These are phyloP conservation scores for Planoprotostelium fungivorum DNA, from an alignment of 78 protist species.

Conservation along the genomic window DNA sequence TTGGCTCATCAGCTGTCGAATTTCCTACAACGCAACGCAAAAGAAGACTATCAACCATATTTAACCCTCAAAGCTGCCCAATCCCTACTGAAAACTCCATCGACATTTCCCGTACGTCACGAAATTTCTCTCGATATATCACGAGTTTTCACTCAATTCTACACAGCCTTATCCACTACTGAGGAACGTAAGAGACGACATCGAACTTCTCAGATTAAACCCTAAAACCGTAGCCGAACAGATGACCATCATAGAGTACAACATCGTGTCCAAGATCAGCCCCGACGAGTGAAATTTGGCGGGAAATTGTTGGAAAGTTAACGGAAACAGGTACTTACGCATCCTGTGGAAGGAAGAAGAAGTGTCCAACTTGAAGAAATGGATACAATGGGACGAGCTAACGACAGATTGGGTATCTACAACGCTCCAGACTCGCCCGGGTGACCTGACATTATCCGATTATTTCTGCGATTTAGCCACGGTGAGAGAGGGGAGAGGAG, in stretches of 20 bases:
- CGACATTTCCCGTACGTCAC: neutral
- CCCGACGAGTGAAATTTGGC: neutral
- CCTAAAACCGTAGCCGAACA: neutral
- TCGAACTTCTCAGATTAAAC: neutral
- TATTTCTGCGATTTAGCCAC: neutral
- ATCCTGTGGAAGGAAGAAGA: neutral
- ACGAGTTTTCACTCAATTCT: neutral
- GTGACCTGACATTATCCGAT: neutral
- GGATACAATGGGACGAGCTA: neutral
- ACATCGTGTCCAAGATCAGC: neutral
- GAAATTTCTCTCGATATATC: neutral
- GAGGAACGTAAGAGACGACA: neutral
- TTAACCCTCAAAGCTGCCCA: too few relatives aligned
- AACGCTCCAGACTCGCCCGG: neutral
- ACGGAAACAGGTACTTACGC: neutral
- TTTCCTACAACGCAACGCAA: neutral
- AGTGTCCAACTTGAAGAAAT: neutral
- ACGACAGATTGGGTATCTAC: neutral
- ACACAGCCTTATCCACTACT: neutral
- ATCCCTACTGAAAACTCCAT: too few relatives aligned
- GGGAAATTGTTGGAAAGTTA: too few relatives aligned
- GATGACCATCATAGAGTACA: neutral
- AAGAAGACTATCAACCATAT: neutral
- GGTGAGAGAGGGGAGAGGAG: too few relatives aligned
- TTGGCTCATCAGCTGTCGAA: neutral